Conservation (phyloP, 352 stramenopile species). For the Lagenidium giganteum region DNA sequence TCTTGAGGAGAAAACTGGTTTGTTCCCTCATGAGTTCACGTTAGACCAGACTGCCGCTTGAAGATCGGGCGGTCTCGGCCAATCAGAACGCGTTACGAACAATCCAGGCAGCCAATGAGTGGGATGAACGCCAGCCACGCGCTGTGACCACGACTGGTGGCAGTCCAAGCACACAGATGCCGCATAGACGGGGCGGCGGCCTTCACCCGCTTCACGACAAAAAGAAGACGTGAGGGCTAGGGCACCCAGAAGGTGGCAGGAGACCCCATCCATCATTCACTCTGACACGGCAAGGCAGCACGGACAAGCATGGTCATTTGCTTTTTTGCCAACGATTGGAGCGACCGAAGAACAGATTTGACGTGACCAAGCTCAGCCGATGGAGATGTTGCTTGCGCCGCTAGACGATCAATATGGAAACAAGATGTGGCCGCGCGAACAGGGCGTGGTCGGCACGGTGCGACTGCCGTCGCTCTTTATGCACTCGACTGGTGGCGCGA, state of each 20-base stretch:
- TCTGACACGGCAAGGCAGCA: too few species aligned
- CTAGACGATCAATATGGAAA: slow-evolving; percentile 38
- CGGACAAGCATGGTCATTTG: too few species aligned
- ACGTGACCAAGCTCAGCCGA: too few species aligned
- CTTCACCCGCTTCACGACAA: slow-evolving; percentile 4
- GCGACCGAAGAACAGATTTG: neutral
- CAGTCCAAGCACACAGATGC: too few species aligned
- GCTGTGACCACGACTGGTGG: too few species aligned
- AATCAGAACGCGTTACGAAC: too few species aligned
- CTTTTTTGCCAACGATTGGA: neutral
- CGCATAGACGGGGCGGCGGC: too few species aligned
- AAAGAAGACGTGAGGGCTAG: slow-evolving; percentile 23
- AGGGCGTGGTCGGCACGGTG: slow-evolving; percentile 15
- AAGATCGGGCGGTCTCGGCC: slow-evolving; percentile 9
- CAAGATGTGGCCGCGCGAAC: slow-evolving; percentile 22
- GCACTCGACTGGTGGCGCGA: slow-evolving; percentile 11
- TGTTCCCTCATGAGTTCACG: too few species aligned
- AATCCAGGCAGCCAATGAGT: neutral
- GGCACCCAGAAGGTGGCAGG: slow-evolving; percentile 2
- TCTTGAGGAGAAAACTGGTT: too few species aligned
- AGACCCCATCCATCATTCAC: neutral
- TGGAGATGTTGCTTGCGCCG: slow-evolving; percentile 68
- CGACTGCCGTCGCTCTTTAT: slow-evolving; percentile 52
- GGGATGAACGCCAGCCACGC: too few species aligned
- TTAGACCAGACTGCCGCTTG: slow-evolving; percentile 8